phyloP scores from a whole-genome alignment of 2,329 filamentous ascomycete species.

The Monosporascus sp. region DNA sequence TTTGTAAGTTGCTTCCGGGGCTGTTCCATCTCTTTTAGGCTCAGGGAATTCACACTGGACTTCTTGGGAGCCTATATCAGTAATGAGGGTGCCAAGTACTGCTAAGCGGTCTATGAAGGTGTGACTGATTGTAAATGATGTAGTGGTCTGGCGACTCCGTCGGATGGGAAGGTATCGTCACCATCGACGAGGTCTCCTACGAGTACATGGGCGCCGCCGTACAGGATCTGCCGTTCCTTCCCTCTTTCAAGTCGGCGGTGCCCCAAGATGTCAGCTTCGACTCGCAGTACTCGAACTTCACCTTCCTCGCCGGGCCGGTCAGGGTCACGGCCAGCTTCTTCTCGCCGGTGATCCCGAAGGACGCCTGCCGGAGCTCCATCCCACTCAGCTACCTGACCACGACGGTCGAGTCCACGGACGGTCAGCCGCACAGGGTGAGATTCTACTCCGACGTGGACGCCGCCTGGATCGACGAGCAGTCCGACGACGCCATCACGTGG shows the following conservation, averaged over 20 bases:
- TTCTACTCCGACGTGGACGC: conserved; percentile 64
- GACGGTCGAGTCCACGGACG: conserved; percentile 50
- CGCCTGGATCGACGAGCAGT: conserved; percentile 73
- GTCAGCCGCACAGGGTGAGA: conserved; percentile 48
- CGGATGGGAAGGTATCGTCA: conserved; percentile 44
- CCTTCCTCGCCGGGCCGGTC: conserved; percentile 29
- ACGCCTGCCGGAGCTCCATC: conserved; percentile 70
- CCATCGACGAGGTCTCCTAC: conserved; percentile 32
- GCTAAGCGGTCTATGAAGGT: too few relatives aligned
- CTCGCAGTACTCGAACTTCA: conserved; percentile 41
- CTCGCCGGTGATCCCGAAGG: conserved; percentile 73
- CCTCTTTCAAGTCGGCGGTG: conserved; percentile 29
- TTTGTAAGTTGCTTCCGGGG: conserved; percentile 35
- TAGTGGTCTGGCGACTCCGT: conserved; percentile 53
- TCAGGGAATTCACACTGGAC: too few relatives aligned
- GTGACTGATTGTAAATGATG: neutral
- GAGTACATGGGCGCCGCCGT: conserved; percentile 42
- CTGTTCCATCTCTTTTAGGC: neutral
- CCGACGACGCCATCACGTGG: conserved; percentile 63
- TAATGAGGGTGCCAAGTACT: too few relatives aligned
- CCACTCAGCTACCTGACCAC: conserved; percentile 74
- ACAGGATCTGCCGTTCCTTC: conserved; percentile 30
- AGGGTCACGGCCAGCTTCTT: conserved; percentile 48
- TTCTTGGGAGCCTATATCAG: neutral
- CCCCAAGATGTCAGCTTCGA: conserved; percentile 37